Percentiles rank a stretch among this genome's conserved stretches.
Conservation (phyloP, 1,284 basidiomycete species). For the Malassezia vespertilionis region DNA sequence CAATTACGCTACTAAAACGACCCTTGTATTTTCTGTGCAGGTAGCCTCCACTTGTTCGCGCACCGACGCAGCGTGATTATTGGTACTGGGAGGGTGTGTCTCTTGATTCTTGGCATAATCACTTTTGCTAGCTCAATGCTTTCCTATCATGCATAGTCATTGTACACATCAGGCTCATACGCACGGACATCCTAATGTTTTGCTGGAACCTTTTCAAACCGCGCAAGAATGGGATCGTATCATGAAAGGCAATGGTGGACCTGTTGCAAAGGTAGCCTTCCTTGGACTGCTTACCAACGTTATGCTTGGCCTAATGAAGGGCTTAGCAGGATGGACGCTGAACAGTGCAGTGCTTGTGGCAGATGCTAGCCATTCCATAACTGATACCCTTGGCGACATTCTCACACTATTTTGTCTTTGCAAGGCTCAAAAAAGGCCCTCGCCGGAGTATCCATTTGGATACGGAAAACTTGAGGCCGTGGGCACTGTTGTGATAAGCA, state of each 20-base stretch:
- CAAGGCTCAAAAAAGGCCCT: constrained; percentile 68
- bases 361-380: constrained; percentile 87
- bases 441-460: constrained; percentile 66
- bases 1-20: constrained; percentile 12
- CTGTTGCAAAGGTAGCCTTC: constrained; percentile 43
- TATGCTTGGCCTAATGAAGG: constrained; percentile 69
- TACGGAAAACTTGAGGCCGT: constrained; percentile 88
- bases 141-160: constrained; percentile 1
- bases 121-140: background rate
- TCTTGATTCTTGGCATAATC: background rate
- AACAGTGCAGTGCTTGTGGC: constrained; percentile 85
- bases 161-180: background rate
- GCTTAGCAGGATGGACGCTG: constrained; percentile 50
- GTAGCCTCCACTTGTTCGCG: background rate
- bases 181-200: constrained; percentile 28
- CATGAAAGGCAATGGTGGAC: constrained; percentile 8
- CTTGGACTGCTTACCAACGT: constrained; percentile 73
- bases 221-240: constrained; percentile 27
- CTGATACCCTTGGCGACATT: constrained; percentile 75
- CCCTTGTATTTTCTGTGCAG: background rate
- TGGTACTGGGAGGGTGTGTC: background rate
- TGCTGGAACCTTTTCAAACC: too few species aligned
- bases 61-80: background rate
- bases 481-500: constrained; percentile 70
- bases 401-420: constrained; percentile 87